These are phyloP conservation scores for Pichia gijzeniarum DNA, from an alignment of 805 yeast genomes.

Conservation along the genomic window DNA sequence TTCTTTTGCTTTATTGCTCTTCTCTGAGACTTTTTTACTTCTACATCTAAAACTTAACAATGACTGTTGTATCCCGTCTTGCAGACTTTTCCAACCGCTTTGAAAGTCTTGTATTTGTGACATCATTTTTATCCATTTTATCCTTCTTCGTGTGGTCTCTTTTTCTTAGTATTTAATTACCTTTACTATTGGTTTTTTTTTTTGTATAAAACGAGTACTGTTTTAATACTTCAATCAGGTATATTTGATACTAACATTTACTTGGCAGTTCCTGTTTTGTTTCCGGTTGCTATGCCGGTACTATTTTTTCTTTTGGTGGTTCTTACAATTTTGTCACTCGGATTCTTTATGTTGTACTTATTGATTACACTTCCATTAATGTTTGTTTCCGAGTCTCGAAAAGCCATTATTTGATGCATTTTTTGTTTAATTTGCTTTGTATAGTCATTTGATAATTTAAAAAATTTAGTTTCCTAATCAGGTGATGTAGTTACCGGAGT, in stretches of 20 bases:
- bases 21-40: neutral
- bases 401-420: neutral
- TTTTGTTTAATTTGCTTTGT: neutral
- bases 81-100: neutral
- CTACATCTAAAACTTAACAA: neutral
- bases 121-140: neutral
- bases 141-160: conserved; percentile 4
- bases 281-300: conserved; percentile 5
- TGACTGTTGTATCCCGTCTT: conserved; percentile 1
- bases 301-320: neutral
- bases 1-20: neutral
- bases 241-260: neutral
- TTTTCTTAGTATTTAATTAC: neutral
- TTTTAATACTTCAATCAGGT: too few species aligned
- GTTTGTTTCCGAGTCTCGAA: neutral
- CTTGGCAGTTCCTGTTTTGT: conserved; percentile 3
- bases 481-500: too few species aligned
- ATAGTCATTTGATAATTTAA: too few species aligned
- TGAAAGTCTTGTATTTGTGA: conserved; percentile 1
- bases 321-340: neutral
- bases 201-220: too few species aligned
- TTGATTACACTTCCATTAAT: conserved; percentile 1
- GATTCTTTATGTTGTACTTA: conserved; percentile 1
- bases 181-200: too few species aligned
- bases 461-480: too few species aligned